Evolutionary conservation across 75 land plant genomes (phyloP).

Genomic region (Sequoiadendron giganteum): DNA sequence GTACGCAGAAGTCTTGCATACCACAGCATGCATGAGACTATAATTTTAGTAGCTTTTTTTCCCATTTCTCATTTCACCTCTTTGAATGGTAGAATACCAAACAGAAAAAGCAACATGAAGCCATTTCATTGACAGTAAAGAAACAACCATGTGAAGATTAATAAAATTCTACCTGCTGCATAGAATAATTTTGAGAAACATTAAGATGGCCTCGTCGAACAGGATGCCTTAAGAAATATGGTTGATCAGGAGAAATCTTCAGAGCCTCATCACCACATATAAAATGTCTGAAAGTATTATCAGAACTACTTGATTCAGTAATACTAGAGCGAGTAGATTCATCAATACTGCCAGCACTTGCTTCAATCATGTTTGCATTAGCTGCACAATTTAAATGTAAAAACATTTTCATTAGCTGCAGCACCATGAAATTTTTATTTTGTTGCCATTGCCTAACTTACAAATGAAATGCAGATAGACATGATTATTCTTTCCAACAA

Average conservation of each 20-base stretch:
- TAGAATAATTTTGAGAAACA: constrained; percentile 68
- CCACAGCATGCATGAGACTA: neutral
- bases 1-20: neutral
- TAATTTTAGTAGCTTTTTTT: neutral
- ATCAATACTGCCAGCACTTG: constrained; percentile 8
- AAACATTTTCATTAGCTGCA: constrained; percentile 7
- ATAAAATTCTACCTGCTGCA: constrained; percentile 68
- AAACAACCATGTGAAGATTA: neutral
- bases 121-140: neutral
- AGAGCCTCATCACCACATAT: constrained; percentile 86
- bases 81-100: neutral
- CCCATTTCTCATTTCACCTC: neutral
- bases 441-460: neutral
- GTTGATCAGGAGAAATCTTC: constrained; percentile 67
- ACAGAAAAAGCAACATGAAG: neutral
- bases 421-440: neutral
- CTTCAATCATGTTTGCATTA: constrained; percentile 13
- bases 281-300: constrained; percentile 33
- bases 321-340: neutral
- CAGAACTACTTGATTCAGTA: constrained; percentile 5
- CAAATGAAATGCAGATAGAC: neutral
- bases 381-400: constrained; percentile 1
- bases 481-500: neutral
- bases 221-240: constrained; percentile 73
- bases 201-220: constrained; percentile 86